A percentile compares a stretch with the other conserved stretches of the same genome.
Conservation (phyloP, 495 filamentous ascomycete species). For the Evansstolkia leycettana region DNA sequence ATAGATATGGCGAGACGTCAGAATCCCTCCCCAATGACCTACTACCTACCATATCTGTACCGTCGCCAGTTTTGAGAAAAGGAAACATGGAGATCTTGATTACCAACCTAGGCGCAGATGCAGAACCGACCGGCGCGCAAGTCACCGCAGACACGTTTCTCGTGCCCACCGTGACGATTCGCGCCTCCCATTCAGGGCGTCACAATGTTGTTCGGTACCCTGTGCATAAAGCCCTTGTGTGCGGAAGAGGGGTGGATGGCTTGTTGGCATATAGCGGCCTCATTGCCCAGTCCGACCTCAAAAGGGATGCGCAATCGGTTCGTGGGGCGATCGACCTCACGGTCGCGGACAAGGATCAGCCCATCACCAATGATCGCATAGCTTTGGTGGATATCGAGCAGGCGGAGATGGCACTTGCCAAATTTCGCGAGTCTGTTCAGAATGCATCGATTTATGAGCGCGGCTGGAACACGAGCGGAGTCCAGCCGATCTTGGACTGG, state of each 20-base stretch:
- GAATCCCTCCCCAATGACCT: slow-evolving; percentile 30
- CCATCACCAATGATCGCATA: slow-evolving; percentile 11
- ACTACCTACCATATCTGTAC: slow-evolving; percentile 46
- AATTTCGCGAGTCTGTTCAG: slow-evolving; percentile 53
- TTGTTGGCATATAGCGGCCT: slow-evolving; percentile 38
- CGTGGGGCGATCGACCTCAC: slow-evolving; percentile 44
- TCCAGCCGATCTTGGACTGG: slow-evolving; percentile 58
- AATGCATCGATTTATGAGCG: slow-evolving; percentile 61
- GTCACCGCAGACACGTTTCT: slow-evolving; percentile 44
- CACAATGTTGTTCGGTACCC: slow-evolving; percentile 61
- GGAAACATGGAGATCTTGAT: slow-evolving; percentile 71
- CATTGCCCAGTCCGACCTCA: slow-evolving; percentile 21
- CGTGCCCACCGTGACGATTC: slow-evolving; percentile 60
- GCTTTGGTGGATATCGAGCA: slow-evolving; percentile 41
- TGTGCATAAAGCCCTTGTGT: slow-evolving; percentile 70
- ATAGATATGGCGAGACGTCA: slow-evolving; percentile 42
- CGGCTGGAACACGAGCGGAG: slow-evolving; percentile 57
- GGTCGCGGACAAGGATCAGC: slow-evolving; percentile 17
- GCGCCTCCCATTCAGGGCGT: slow-evolving; percentile 44
- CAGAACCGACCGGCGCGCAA: slow-evolving; percentile 32
- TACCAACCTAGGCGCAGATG: slow-evolving; percentile 37
- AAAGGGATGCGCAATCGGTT: slow-evolving; percentile 29
- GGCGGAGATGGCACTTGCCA: slow-evolving; percentile 45
- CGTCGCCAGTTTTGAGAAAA: slow-evolving; percentile 53
- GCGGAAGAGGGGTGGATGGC: slow-evolving; percentile 52